Evolutionary conservation across 2,329 filamentous ascomycete genomes (phyloP).

Genomic region (Diplocarpon mali): DNA sequence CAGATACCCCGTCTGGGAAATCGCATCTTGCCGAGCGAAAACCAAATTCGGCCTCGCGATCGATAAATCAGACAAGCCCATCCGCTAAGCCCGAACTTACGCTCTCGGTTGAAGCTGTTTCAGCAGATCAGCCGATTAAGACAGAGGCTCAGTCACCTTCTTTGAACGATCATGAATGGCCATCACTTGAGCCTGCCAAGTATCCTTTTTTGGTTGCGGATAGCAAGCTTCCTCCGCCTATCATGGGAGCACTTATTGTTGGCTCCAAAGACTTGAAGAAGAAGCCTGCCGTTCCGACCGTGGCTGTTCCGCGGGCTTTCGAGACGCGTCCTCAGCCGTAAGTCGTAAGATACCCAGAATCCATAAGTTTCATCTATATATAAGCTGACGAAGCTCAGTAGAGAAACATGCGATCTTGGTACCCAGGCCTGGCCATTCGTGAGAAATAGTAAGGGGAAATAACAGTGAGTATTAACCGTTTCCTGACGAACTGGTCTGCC

Average conservation of each 20-base stretch:
- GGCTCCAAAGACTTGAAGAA: not conserved
- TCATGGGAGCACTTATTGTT: conserved; percentile 3
- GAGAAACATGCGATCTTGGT: not conserved
- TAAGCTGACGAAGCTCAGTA: conserved; percentile 2
- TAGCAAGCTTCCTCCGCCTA: conserved; percentile 10
- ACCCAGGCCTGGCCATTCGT: conserved; percentile 16
- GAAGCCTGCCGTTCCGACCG: conserved; percentile 6
- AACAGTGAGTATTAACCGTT: not conserved
- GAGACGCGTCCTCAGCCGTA: conserved; percentile 15
- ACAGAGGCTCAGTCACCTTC: not conserved
- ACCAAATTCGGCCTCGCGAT: not conserved
- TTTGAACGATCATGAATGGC: conserved; percentile 12
- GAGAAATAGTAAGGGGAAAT: conserved; percentile 1
- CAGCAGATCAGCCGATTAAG: not conserved
- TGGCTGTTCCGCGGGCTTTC: conserved; percentile 16
- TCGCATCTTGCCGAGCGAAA: not conserved
- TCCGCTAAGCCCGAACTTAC: no score
- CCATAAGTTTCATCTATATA: not conserved
- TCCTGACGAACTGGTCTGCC: not conserved
- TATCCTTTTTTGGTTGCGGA: conserved; percentile 12
- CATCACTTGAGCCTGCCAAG: conserved; percentile 15
- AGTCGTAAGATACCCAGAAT: conserved; percentile 19
- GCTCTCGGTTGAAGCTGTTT: not conserved
- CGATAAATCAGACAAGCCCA: not conserved
- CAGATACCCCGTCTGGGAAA: conserved; percentile 6